Evolutionary conservation across 1,139 yeast genomes (phyloP).

Genomic region (Hyphopichia fennica): DNA sequence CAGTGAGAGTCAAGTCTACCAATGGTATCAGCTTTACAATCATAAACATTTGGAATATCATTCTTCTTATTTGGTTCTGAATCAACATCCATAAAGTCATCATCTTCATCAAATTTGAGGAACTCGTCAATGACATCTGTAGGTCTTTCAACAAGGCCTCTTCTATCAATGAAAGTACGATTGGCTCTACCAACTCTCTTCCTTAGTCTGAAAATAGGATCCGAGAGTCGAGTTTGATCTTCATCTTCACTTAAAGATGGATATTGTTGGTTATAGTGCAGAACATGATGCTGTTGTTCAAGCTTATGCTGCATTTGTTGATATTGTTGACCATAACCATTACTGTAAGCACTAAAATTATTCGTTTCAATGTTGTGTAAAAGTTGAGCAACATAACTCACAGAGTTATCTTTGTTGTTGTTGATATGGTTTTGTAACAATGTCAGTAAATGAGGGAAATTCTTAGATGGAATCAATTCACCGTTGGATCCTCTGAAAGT

Average conservation of each 20-base stretch:
- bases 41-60: constrained; percentile 47
- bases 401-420: constrained; percentile 22
- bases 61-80: constrained; percentile 7
- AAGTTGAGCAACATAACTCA: constrained; percentile 40
- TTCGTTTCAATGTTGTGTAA: constrained; percentile 46
- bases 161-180: constrained; percentile 71
- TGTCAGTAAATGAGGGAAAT: constrained; percentile 44
- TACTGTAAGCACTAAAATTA: constrained; percentile 48
- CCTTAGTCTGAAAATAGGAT: constrained; percentile 64
- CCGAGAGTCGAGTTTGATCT: constrained; percentile 39
- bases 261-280: background rate
- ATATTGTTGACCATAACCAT: constrained; percentile 37
- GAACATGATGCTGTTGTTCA: constrained; percentile 8
- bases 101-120: constrained; percentile 29
- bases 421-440: constrained; percentile 31
- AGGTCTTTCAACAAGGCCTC: constrained; percentile 38
- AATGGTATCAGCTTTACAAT: constrained; percentile 51
- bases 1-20: constrained; percentile 68
- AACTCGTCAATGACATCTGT: constrained; percentile 40
- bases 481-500: constrained; percentile 49
- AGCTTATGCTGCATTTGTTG: constrained; percentile 10
- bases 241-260: constrained; percentile 16
- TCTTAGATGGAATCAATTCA: constrained; percentile 43
- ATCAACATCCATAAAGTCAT: constrained; percentile 19
- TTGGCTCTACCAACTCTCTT: constrained; percentile 77